phyloP scores from a whole-genome alignment of 108 stramenopile species.

The Aureococcus anophagefferens region DNA sequence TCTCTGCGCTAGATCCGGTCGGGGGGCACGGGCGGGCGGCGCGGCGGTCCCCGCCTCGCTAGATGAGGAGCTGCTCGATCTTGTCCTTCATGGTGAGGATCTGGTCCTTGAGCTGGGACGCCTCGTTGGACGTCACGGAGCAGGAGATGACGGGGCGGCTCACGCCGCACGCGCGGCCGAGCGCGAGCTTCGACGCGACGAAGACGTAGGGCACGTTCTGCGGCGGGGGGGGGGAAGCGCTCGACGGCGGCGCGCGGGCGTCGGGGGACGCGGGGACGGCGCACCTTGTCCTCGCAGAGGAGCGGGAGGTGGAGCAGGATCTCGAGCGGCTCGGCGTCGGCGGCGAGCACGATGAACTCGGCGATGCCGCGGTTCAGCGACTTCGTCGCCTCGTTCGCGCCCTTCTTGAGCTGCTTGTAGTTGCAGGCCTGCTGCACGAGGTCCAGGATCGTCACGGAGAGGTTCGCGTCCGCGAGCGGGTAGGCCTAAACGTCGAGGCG shows the following conservation, averaged over 20 bases:
- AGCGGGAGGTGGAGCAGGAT: slow-evolving; percentile 96
- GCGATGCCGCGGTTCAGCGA: slow-evolving; percentile 96
- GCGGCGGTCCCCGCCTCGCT: no score
- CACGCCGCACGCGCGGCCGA: slow-evolving; percentile 97
- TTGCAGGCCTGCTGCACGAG: slow-evolving; percentile 90
- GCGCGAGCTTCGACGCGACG: slow-evolving; percentile 94
- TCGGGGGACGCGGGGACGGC: no score
- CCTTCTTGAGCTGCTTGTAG: slow-evolving; percentile 95
- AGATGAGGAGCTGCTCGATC: slow-evolving; percentile 98
- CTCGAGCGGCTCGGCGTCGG: slow-evolving; percentile 99
- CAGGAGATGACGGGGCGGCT: slow-evolving; percentile 93
- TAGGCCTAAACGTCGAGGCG: slow-evolving; percentile 75
- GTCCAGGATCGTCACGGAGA: slow-evolving; percentile 93
- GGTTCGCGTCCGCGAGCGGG: slow-evolving; percentile 94
- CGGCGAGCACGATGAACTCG: slow-evolving; percentile 96
- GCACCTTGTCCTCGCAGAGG: slow-evolving; percentile 99
- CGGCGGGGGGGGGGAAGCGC: no score
- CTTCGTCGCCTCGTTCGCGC: slow-evolving; percentile 99
- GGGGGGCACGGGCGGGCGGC: no score
- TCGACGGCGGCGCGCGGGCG: no score
- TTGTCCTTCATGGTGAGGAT: slow-evolving; percentile 93
- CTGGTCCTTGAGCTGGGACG: slow-evolving; percentile 89
- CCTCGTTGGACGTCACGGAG: slow-evolving; percentile 92
- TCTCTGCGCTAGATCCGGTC: no score
- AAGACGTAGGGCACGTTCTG: slow-evolving; percentile 99